These are phyloP conservation scores for Fusarium falciforme DNA, from an alignment of 2,329 filamentous ascomycete genomes.

Conservation along the genomic window DNA sequence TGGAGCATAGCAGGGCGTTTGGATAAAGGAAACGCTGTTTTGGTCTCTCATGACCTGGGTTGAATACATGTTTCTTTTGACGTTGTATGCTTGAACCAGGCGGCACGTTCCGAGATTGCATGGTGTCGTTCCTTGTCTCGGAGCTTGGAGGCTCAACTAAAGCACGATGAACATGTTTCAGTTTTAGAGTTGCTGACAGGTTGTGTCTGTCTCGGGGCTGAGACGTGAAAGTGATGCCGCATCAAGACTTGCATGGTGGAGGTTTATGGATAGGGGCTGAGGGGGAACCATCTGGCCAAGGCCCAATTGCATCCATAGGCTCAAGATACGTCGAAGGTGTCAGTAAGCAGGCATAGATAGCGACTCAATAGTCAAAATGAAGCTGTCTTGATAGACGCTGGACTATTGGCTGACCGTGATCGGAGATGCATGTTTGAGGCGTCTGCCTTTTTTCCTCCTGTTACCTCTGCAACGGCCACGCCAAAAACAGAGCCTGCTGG, in stretches of 20 bases:
- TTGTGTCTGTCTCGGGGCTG: neutral
- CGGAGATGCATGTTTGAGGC: neutral
- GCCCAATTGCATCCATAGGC: neutral
- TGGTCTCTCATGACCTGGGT: constrained; percentile 19
- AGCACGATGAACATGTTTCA: neutral
- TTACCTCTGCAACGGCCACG: neutral
- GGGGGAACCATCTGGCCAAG: neutral
- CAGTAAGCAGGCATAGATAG: neutral
- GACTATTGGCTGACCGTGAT: neutral
- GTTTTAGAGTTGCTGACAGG: neutral
- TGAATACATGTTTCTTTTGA: constrained; percentile 1
- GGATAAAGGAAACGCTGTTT: constrained; percentile 15
- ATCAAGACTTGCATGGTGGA: neutral
- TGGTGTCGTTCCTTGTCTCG: constrained; percentile 13
- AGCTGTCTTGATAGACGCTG: neutral
- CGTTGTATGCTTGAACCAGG: neutral
- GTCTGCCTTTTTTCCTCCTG: neutral
- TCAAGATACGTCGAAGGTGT: neutral
- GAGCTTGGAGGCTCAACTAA: constrained; percentile 15
- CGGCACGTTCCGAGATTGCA: constrained; percentile 12
- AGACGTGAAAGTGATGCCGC: neutral
- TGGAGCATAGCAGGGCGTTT: constrained; percentile 31
- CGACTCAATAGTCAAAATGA: neutral
- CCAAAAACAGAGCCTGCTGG: neutral
- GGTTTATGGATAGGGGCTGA: neutral